Evolutionary conservation across 2,329 filamentous ascomycete genomes (phyloP).

Genomic region (Xylariomycetidae sp.): DNA sequence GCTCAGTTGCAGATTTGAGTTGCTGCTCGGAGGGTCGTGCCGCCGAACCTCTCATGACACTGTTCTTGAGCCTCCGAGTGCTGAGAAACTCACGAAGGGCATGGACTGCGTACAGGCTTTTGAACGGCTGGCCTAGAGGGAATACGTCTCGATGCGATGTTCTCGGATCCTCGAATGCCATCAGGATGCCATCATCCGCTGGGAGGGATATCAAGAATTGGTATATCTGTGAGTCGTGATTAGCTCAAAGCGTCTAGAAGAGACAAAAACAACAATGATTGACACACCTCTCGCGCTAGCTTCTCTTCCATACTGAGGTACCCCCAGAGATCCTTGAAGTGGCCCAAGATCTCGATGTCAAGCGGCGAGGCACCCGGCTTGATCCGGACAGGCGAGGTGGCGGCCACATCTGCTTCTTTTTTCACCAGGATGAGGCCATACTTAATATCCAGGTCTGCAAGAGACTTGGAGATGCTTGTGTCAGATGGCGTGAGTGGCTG

Average conservation of each 20-base stretch:
- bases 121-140: slow-evolving; percentile 64
- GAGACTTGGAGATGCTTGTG: slow-evolving; percentile 53
- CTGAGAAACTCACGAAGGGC: slow-evolving; percentile 60
- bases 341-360: slow-evolving; percentile 73
- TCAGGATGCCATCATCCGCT: slow-evolving; percentile 57
- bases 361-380: slow-evolving; percentile 55
- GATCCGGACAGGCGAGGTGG: slow-evolving; percentile 38
- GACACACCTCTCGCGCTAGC: slow-evolving; percentile 58
- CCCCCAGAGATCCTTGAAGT: slow-evolving; percentile 80
- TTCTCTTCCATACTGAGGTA: slow-evolving; percentile 71
- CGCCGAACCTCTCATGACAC: slow-evolving; percentile 20
- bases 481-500: slow-evolving; percentile 59
- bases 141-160: slow-evolving; percentile 60
- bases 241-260: slow-evolving; percentile 1
- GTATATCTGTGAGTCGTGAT: slow-evolving; percentile 49
- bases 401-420: slow-evolving; percentile 44
- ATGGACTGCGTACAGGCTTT: slow-evolving; percentile 67
- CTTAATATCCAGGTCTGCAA: slow-evolving; percentile 64
- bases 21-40: slow-evolving; percentile 15
- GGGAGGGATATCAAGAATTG: slow-evolving; percentile 67
- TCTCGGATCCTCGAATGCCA: slow-evolving; percentile 50
- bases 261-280: too few relatives aligned
- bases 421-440: slow-evolving; percentile 65
- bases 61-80: slow-evolving; percentile 27
- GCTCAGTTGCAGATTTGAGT: slow-evolving; percentile 17